Evolutionary conservation across 768 basidiomycete genomes (phyloP).

Genomic region (Mycena albidolilacea): DNA sequence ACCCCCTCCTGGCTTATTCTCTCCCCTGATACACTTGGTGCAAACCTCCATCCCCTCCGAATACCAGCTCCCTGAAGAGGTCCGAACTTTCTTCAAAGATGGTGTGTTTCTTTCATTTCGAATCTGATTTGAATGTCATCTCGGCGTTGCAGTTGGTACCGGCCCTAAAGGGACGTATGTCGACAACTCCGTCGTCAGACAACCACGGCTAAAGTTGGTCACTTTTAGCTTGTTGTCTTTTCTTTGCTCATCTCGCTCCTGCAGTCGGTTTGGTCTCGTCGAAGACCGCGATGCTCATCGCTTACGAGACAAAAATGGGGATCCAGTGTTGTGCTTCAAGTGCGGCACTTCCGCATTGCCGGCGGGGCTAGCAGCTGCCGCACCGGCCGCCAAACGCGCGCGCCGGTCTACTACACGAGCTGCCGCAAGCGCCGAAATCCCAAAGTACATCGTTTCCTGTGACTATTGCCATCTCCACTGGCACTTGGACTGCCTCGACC

Average conservation of each 20-base stretch:
- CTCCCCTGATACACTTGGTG: conserved; percentile 79
- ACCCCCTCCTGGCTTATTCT: conserved; percentile 76
- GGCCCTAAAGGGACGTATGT: conserved; percentile 88
- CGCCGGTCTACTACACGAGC: conserved; percentile 64
- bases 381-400: conserved; percentile 68
- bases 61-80: conserved; percentile 89
- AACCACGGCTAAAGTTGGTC: conserved; percentile 86
- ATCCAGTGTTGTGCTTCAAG: conserved; percentile 89
- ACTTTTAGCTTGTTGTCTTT: conserved; percentile 24
- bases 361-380: conserved; percentile 63
- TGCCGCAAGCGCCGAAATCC: conserved; percentile 62
- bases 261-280: conserved; percentile 86
- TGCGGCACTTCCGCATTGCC: conserved; percentile 89
- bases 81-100: conserved; percentile 88
- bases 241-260: conserved; percentile 27
- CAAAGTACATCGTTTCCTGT: conserved; percentile 89
- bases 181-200: conserved; percentile 82
- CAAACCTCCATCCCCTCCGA: conserved; percentile 81
- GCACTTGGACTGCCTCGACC: conserved; percentile 97
- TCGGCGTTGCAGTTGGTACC: conserved; percentile 72
- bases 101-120: conserved; percentile 63
- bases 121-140: conserved; percentile 30
- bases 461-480: conserved; percentile 96
- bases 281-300: conserved; percentile 94
- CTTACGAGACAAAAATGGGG: conserved; percentile 87